Base-by-base conservation (phyloP, 106 monocot genomes). In the Dioscorea dumetorum region DNA sequence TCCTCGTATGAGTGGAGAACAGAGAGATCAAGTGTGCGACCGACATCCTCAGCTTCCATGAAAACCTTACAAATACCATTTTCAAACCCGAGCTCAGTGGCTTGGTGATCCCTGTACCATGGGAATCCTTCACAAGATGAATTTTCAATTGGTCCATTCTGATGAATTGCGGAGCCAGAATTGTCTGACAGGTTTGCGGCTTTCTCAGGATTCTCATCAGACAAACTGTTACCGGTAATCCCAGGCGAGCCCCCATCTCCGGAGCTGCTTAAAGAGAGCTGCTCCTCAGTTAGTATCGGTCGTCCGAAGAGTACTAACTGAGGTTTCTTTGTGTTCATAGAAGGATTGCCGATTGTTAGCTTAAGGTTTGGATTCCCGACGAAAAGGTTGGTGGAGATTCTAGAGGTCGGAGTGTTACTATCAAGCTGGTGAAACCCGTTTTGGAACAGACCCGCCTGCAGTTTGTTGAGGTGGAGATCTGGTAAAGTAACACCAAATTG, bases 41-140 rank as follows among this genome's bases (percentile, higher is more conserved):
- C 90, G 2, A 90, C 80, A 51, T 90, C 80, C 70, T 83, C 90
- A 0, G 83, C 80, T 69, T 86, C 83, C 78, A 90, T 64, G 79
- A 84, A 90, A 4, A 90, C 86, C 83, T 86, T 90, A 51, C 90
- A 90, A 24, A 79, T 85, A 0, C 83, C 90, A 1, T 70, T 74
- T 49, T 85, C 81, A 11, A 70, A 35, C 4, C 66, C 74, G 28
- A 74, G 56, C 70, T 90, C 79, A 15, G 63, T 73, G 2, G 19
- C 56, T 41, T 60, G 50, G 0, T 50, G 62, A 54, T 73, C 77
- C 34, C 50, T 77, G 51, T 52, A 33, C 76, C 70, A 77, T 24
- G 52, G 41, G 32, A 69, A 23, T 0, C 61, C 70, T 20, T 57
- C 77, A 56, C 60, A 60, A 3, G 73, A 61, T 2, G 72, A 66